Base-by-base conservation (phyloP, 2,329 filamentous ascomycete genomes). In the Penicillium sp. region DNA sequence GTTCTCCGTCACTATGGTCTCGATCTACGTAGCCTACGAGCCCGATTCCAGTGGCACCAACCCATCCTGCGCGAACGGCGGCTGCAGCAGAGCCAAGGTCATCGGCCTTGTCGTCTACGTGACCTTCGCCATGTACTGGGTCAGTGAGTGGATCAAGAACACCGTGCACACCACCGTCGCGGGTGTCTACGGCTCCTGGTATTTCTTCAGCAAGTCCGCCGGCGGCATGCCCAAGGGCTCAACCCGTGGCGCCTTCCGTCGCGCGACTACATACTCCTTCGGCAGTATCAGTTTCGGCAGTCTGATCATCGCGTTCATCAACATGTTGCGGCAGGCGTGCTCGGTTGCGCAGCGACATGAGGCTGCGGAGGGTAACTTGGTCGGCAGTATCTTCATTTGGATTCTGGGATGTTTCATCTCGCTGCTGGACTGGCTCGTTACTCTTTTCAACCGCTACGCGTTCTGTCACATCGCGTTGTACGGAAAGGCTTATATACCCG, bases 391-490 rank as follows among this genome's bases (percentile, higher is more conserved):
- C 46, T 63, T 87, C 26, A 87, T 88, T 66, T 94, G 88, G 66
- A 66, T 88, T 43, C 70, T 95, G 1, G 80, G 83, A 12, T 95
- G 88, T 65, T 64, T 96, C 41, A 83, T 96, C 49, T 73, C 78
- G 2, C 63, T 95, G 2, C 71, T 96, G 2, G 81, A 95, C 58
- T 96, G 91, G 89, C 84, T 84, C 0, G 81, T 93, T 1, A 77
- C 88, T 56, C 93, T 95, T 62, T 77, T 95, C 71, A 97, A 97
- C 71, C 82, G 88, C 59, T 95, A 94, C 59, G 89, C 89, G 1
- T 95, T 94, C 69, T 89, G 83, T 28, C 88, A 96, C 64, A 95
- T 97, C 63, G 89, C 91, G 0, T 76, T 96, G 0, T 96, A 96
- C 64, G 91, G 91, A 17, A 94, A 94, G 68, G 73, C 85, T 1